These are phyloP conservation scores for Penicillium bialowiezense DNA, from an alignment of 495 filamentous ascomycete species.

Conservation along the genomic window DNA sequence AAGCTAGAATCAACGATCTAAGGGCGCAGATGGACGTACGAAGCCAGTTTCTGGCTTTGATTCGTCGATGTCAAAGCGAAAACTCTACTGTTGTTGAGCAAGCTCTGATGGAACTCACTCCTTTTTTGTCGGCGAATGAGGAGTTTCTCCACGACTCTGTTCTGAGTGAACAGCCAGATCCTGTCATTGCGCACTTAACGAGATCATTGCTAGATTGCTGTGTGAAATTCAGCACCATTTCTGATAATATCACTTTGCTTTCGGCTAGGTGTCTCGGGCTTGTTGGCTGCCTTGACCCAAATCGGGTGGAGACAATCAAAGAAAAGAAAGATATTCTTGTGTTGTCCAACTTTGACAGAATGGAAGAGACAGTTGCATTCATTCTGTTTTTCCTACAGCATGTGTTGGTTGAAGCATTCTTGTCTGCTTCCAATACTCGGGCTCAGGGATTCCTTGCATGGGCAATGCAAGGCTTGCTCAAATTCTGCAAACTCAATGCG, in stretches of 20 bases:
- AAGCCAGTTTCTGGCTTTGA: constrained; percentile 66
- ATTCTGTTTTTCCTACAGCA: constrained; percentile 80
- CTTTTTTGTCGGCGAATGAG: constrained; percentile 70
- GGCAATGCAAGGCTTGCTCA: constrained; percentile 88
- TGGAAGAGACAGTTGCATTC: constrained; percentile 81
- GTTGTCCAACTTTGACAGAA: constrained; percentile 75
- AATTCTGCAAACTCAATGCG: constrained; percentile 64
- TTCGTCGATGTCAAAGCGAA: constrained; percentile 72
- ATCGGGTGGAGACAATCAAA: constrained; percentile 75
- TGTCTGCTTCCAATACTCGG: constrained; percentile 80
- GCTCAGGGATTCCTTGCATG: constrained; percentile 88
- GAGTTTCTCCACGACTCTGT: constrained; percentile 78
- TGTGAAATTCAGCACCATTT: constrained; percentile 69
- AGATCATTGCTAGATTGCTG: constrained; percentile 80
- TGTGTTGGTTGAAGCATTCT: constrained; percentile 84
- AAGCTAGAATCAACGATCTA: constrained; percentile 59
- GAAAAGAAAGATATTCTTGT: constrained; percentile 78
- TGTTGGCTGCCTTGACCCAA: constrained; percentile 88
- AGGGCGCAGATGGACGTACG: constrained; percentile 58
- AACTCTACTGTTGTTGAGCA: constrained; percentile 78
- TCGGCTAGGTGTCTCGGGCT: constrained; percentile 79
- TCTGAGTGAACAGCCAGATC: constrained; percentile 79
- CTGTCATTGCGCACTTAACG: constrained; percentile 65
- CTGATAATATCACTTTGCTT: constrained; percentile 63
- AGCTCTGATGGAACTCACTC: constrained; percentile 71